Base-by-base conservation (phyloP, 495 filamentous ascomycete species). In the Aspergillus carlsbadensis region DNA sequence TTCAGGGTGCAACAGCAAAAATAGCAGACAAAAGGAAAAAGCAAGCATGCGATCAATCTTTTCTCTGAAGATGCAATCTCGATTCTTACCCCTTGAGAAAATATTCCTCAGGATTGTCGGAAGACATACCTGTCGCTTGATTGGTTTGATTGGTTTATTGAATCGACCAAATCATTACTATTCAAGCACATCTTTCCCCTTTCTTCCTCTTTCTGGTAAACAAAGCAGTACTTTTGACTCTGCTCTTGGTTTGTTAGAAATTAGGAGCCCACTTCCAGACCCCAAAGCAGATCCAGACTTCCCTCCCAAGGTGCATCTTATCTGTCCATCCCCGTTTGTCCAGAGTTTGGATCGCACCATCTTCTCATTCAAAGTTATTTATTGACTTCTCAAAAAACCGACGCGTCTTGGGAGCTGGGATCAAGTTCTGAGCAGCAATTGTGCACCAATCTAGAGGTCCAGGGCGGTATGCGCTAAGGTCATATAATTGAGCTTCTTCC, bases 321-420 rank as follows among this genome's bases (percentile, higher is more conserved):
- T 37, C 45, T 49, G 40, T 37, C 45, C 52, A 64, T 64, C 61
- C 57, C 61, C 58, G 61, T 58, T 49, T 60, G 61, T 58, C 53
- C 7, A 24, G 47, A 36, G 33, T 36, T 21, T 24, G 31, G 18
- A 36, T 49, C 31, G 31, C 46, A 49, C 31, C 46, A 49, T 10
- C 13, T 10, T 46, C 34, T 15, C 2, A 34, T 48, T n/a, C n/a
- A n/a, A n/a, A n/a, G n/a, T n/a, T 48, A 29, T 48, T 48, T 6
- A 18, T 15, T n/a, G 24, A 15, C 15, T 24, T n/a, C 22, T 45
- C 7, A 29, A 18, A 31, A 15, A 18, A 8, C 14, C 22, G 22
- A 43, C 20, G 41, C 20, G 41, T 43, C 41, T 43, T 43, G 17
- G 17, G 21, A 10, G 41, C 7, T 43, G 10, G 10, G 10, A 22